Conservation (phyloP, 225 moss, liverwort and hornwort species). For the Bryoerythrophyllum caledonicum region DNA sequence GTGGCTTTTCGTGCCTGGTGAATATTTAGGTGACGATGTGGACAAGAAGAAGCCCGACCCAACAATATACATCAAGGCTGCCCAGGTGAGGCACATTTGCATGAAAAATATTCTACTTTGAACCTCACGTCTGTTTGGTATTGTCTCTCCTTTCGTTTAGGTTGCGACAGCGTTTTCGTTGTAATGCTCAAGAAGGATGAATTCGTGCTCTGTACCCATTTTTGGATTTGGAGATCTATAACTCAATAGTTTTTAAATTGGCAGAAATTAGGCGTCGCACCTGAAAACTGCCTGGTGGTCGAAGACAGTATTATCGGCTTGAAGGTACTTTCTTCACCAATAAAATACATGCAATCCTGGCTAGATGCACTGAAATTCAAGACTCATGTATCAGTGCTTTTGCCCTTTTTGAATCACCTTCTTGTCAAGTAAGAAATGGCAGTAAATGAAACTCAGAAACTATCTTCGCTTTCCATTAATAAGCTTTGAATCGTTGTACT, state of each 20-base stretch:
- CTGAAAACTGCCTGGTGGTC: slow-evolving; percentile 74
- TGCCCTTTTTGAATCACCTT: background rate
- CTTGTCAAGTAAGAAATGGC: background rate
- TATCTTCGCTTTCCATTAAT: background rate
- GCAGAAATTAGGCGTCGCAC: slow-evolving; percentile 70
- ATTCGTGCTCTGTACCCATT: background rate
- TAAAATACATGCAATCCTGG: background rate
- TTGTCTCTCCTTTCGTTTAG: background rate
- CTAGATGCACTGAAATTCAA: slow-evolving; percentile 17
- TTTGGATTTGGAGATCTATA: background rate
- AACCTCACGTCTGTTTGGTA: background rate
- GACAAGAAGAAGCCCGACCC: slow-evolving; percentile 99
- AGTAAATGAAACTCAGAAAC: background rate
- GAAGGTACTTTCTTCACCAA: slow-evolving; percentile 46
- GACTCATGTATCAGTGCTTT: background rate
- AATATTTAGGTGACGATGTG: slow-evolving; percentile 78
- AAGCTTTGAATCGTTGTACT: background rate
- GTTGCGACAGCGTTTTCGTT: background rate
- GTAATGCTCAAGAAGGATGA: background rate
- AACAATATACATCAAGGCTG: slow-evolving; percentile 75
- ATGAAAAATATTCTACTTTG: background rate
- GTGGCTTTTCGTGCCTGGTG: slow-evolving; percentile 8
- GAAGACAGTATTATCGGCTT: slow-evolving; percentile 92
- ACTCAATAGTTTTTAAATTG: slow-evolving; percentile 12
- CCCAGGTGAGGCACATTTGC: slow-evolving; percentile 49